Evolutionary conservation across 768 basidiomycete species (phyloP).

Genomic region (Pulveroboletus sp.): DNA sequence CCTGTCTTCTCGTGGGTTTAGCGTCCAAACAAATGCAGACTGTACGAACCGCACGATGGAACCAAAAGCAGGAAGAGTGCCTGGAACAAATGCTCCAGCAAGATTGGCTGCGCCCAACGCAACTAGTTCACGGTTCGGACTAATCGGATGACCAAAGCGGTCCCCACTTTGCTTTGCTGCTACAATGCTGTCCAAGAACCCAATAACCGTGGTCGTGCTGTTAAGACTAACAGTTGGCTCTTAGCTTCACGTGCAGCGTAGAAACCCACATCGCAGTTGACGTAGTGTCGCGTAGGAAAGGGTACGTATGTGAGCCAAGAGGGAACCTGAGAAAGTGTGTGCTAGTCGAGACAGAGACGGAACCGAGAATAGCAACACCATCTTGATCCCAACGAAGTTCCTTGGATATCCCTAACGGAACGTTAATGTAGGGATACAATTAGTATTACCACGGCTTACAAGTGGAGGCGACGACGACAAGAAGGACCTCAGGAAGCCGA

Average conservation of each 20-base stretch:
- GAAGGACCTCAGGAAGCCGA: slow-evolving; percentile 83
- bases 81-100: slow-evolving; percentile 73
- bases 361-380: slow-evolving; percentile 82
- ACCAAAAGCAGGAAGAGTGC: slow-evolving; percentile 88
- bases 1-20: slow-evolving; percentile 25
- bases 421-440: neutral
- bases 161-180: slow-evolving; percentile 90
- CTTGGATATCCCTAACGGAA: slow-evolving; percentile 56
- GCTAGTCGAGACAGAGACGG: slow-evolving; percentile 60
- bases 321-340: slow-evolving; percentile 71
- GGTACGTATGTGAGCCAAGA: slow-evolving; percentile 50
- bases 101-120: slow-evolving; percentile 84
- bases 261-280: slow-evolving; percentile 68
- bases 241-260: neutral
- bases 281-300: slow-evolving; percentile 73
- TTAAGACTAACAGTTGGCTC: neutral
- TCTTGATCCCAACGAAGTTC: slow-evolving; percentile 67
- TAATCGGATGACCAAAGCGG: slow-evolving; percentile 83
- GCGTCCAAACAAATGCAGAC: neutral
- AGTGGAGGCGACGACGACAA: slow-evolving; percentile 82
- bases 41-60: slow-evolving; percentile 75
- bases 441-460: slow-evolving; percentile 40
- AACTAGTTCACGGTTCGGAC: slow-evolving; percentile 92
- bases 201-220: slow-evolving; percentile 76
- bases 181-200: slow-evolving; percentile 92